Conservation (phyloP, 1,284 basidiomycete species). For the Farysia itapuensis region DNA sequence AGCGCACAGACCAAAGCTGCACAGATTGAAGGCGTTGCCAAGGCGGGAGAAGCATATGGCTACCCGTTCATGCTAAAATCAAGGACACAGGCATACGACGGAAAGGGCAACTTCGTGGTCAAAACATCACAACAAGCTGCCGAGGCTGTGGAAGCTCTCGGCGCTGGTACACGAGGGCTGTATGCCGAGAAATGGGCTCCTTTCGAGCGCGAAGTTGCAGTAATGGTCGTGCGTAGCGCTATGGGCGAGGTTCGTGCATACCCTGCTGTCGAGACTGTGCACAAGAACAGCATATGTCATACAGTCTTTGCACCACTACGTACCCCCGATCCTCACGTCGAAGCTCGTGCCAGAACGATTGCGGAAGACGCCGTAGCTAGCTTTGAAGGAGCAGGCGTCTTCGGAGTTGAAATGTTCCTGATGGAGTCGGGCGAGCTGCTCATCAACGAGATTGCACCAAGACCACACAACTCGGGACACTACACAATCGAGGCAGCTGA, state of each 20-base stretch:
- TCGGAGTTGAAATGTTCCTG: constrained; percentile 98
- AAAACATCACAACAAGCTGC: constrained; percentile 65
- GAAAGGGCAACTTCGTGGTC: constrained; percentile 86
- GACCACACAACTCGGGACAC: constrained; percentile 98
- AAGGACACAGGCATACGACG: constrained; percentile 91
- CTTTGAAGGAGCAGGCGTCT: constrained; percentile 85
- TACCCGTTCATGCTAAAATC: constrained; percentile 96
- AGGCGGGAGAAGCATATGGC: constrained; percentile 65
- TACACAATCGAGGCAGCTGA: constrained; percentile 99
- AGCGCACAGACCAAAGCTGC: constrained; percentile 63
- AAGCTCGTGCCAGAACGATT: constrained; percentile 71
- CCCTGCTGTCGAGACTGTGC: constrained; percentile 91
- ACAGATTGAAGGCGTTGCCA: constrained; percentile 35
- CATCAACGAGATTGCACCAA: constrained; percentile 97
- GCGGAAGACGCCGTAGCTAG: constrained; percentile 82
- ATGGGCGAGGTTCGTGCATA: constrained; percentile 78
- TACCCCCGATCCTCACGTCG: constrained; percentile 62
- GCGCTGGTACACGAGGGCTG: constrained; percentile 62
- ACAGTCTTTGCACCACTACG: constrained; percentile 79
- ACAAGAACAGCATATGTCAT: constrained; percentile 91
- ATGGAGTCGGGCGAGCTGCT: constrained; percentile 80
- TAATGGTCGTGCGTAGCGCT: constrained; percentile 83
- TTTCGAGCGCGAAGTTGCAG: constrained; percentile 87
- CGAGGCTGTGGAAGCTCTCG: constrained; percentile 68
- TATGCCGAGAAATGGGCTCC: constrained; percentile 95